Evolutionary conservation across 1,139 yeast genomes (phyloP), one percentile per base, ranked within the genome.

Genomic region (Saccharomyces hybrid): DNA sequence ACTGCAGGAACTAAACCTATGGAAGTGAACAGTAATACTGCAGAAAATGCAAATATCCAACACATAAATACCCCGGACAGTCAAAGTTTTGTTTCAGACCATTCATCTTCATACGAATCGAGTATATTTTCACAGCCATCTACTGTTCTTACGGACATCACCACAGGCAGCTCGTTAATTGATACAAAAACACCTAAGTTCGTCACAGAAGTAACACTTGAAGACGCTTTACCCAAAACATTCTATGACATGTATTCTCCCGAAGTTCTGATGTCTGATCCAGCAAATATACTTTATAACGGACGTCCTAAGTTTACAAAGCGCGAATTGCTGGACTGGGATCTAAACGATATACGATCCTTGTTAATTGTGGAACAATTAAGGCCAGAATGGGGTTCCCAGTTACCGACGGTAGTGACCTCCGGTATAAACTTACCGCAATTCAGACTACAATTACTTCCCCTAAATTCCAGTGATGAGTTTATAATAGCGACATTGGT

Each of bases 261-360:
- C 1, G 82, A 80, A 52, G 68, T 79, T 16, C 68, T 78, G 47
- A 66, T 70, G 50, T 54, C 60, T 8, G 73, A 71, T 53, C 73
- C 74, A n/a, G 59, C 64, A 1, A 65, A 65, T 42, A 59, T 76
- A 29, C 66, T 76, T 25, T 71, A 77, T 11, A 75, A 78, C 55
- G 86, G 85, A 3, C 73, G 88, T 44, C 88, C 88, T 8, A 66
- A 68, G 41, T 83, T 82, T 67, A 82, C 87, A 0, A 79, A 78
- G 58, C 71, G 88, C 51, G 80, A 78, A 14, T 69, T 84, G 47
- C 72, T 81, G 41, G 85, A 82, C 65, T 84, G 89, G 89, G 80
- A 76, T 49, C 64, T 82, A 52, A 84, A 84, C 65, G 88, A 83
- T 64, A 70, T 81, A n/a, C 71, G 88, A 46, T 81, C 87, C 2